A percentile compares a stretch with the other conserved stretches of the same genome.
phyloP scores from a whole-genome alignment of 176 grass and related monocot genomes.

The Hordeum marinum region DNA sequence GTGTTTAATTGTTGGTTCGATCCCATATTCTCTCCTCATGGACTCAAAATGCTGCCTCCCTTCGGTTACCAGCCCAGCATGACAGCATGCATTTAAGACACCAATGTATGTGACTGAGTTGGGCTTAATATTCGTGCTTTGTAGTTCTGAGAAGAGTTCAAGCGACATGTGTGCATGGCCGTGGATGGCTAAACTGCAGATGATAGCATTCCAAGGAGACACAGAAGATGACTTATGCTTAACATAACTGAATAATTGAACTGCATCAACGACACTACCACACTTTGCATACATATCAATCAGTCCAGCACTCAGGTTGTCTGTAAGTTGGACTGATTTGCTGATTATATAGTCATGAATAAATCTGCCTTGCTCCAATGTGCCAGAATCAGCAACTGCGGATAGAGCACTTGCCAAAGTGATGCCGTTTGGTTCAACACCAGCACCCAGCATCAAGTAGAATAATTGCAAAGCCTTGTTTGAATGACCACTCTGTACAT shows the following conservation, averaged over 20 bases:
- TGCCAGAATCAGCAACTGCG: conserved; percentile 56
- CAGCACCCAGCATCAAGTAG: conserved; percentile 27
- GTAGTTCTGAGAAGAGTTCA: conserved; percentile 52
- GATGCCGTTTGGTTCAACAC: conserved; percentile 42
- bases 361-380: conserved; percentile 54
- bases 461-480: conserved; percentile 52
- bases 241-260: conserved; percentile 39
- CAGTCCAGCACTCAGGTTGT: conserved; percentile 55
- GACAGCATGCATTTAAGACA: conserved; percentile 62
- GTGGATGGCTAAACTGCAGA: conserved; percentile 75
- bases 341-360: conserved; percentile 56
- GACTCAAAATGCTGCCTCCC: conserved; percentile 52
- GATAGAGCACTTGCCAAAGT: conserved; percentile 50
- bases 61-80: conserved; percentile 49
- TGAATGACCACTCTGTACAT: conserved; percentile 29
- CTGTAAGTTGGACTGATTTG: conserved; percentile 40
- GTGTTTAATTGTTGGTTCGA: conserved; percentile 75
- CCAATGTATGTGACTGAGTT: conserved; percentile 71
- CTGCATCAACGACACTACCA: conserved; percentile 43
- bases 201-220: conserved; percentile 73
- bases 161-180: conserved; percentile 56
- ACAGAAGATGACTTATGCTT: conserved; percentile 38
- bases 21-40: conserved; percentile 48
- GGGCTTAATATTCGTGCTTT: conserved; percentile 38
- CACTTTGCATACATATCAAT: conserved; percentile 83